Percentiles rank a stretch among this genome's conserved stretches.
phyloP scores from a whole-genome alignment of 1,139 yeast species.

The Entelexis paramagnoliae region DNA sequence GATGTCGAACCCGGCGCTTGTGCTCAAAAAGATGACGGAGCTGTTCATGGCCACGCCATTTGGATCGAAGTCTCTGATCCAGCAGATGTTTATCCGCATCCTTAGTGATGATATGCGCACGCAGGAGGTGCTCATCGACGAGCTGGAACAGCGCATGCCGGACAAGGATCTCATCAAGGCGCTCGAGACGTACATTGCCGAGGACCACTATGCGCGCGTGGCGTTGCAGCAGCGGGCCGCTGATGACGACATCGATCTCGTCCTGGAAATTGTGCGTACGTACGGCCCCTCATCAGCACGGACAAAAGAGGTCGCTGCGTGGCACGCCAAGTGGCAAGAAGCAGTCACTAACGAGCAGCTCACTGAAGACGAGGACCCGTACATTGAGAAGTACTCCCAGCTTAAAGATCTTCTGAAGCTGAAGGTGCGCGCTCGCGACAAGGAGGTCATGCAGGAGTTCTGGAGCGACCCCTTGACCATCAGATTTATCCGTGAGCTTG shows the following conservation, averaged over 20 bases:
- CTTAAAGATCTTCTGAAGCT: constrained; percentile 55
- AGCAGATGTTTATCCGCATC: constrained; percentile 59
- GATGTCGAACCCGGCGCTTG: constrained; percentile 76
- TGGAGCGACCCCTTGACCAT: constrained; percentile 82
- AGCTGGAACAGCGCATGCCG: constrained; percentile 37
- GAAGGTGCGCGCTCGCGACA: constrained; percentile 61
- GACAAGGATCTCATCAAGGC: constrained; percentile 24
- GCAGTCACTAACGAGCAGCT: constrained; percentile 27
- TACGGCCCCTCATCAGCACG: constrained; percentile 11
- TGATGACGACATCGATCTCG: constrained; percentile 25
- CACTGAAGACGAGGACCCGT: constrained; percentile 25
- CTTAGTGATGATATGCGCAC: constrained; percentile 68
- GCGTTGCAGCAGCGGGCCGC: constrained; percentile 23
- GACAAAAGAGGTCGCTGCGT: constrained; percentile 25
- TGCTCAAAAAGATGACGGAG: constrained; percentile 68
- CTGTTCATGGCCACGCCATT: constrained; percentile 69
- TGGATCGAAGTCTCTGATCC: constrained; percentile 59
- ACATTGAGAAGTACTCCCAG: constrained; percentile 37
- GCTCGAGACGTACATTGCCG: constrained; percentile 19
- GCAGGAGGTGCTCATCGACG: constrained; percentile 47
- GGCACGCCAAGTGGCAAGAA: constrained; percentile 36
- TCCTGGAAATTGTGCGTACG: constrained; percentile 25
- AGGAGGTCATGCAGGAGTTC: constrained; percentile 57
- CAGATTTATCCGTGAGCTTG: constrained; percentile 54
- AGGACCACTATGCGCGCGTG: constrained; percentile 23